Percentiles rank a stretch among this genome's conserved stretches.
These are phyloP conservation scores for Podospora australis DNA, from an alignment of 495 filamentous ascomycete genomes.

Conservation along the genomic window DNA sequence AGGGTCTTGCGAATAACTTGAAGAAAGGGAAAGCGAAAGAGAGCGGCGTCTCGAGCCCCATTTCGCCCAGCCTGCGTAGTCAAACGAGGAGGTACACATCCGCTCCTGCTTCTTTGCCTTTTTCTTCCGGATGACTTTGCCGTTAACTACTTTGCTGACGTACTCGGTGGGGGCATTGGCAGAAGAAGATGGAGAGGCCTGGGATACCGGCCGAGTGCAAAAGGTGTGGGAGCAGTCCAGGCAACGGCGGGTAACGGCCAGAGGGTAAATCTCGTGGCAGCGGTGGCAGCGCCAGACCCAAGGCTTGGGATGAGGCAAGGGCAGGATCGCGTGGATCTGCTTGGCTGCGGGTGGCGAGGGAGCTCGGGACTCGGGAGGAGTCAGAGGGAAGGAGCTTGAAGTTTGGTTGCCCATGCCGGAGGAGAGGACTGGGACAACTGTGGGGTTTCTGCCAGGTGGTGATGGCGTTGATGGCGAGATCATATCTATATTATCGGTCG, in stretches of 20 bases:
- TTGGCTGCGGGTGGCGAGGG: slow-evolving; percentile 20
- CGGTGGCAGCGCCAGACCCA: slow-evolving; percentile 44
- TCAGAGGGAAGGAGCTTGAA: neutral
- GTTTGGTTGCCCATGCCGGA: neutral
- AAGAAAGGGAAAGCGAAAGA: neutral
- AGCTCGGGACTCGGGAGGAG: neutral
- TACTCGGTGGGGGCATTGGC: too few species aligned
- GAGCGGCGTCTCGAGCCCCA: slow-evolving; percentile 29
- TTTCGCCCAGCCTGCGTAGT: slow-evolving; percentile 35
- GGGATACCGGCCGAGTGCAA: too few species aligned
- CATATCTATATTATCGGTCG: too few species aligned
- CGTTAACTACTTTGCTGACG: too few species aligned
- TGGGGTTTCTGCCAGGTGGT: too few species aligned
- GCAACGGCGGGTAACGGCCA: slow-evolving; percentile 41
- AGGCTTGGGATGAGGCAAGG: slow-evolving; percentile 24
- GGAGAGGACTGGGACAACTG: too few species aligned
- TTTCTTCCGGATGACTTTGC: too few species aligned
- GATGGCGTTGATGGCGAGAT: neutral
- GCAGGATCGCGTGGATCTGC: too few species aligned
- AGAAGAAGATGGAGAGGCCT: too few species aligned
- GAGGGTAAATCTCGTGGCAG: slow-evolving; percentile 31
- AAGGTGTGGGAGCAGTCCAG: slow-evolving; percentile 38
- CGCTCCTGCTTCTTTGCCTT: neutral
- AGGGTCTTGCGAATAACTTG: neutral
- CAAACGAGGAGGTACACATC: slow-evolving; percentile 31